These are phyloP conservation scores for Picochlorum sp. DNA, from an alignment of 139 green algal genomes.

Conservation along the genomic window DNA sequence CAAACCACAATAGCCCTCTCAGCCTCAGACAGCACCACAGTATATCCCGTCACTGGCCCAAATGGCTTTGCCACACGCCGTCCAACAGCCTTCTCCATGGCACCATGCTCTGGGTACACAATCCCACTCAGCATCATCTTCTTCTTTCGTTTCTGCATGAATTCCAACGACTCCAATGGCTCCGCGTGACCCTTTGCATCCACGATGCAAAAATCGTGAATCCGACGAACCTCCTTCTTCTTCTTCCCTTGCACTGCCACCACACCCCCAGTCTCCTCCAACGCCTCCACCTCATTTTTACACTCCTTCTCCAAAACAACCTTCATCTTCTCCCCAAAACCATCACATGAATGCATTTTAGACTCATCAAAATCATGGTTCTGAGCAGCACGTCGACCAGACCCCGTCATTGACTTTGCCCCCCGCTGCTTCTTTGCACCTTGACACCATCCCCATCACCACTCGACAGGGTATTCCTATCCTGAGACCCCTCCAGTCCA, in stretches of 20 bases:
- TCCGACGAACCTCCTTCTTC: slow-evolving; percentile 1
- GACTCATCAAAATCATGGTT: slow-evolving; percentile 24
- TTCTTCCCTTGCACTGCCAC: background rate
- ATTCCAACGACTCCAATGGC: slow-evolving; percentile 19
- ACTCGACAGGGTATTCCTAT: background rate
- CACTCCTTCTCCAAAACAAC: background rate
- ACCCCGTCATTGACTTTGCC: slow-evolving; percentile 23
- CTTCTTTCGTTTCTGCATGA: background rate
- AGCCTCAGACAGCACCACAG: slow-evolving; percentile 14
- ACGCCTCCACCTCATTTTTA: background rate
- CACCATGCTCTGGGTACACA: slow-evolving; percentile 25
- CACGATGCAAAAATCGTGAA: slow-evolving; percentile 23
- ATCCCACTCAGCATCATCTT: slow-evolving; percentile 22
- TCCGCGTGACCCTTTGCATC: slow-evolving; percentile 12
- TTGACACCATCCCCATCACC: background rate
- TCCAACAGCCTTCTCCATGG: slow-evolving; percentile 18
- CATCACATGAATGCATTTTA: slow-evolving; percentile 8
- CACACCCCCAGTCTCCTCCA: background rate
- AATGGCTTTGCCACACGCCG: slow-evolving; percentile 6
- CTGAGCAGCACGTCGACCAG: slow-evolving; percentile 36
- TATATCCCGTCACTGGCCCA: slow-evolving; percentile 20
- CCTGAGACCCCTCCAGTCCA: too few relatives aligned
- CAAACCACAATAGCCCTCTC: slow-evolving; percentile 11
- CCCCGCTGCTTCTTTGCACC: background rate
- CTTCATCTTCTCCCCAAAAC: slow-evolving; percentile 10